A percentile compares a stretch with the other conserved stretches of the same genome.
Evolutionary conservation across 345 rosid genomes (phyloP).

Genomic region (Carallia brachiata): DNA sequence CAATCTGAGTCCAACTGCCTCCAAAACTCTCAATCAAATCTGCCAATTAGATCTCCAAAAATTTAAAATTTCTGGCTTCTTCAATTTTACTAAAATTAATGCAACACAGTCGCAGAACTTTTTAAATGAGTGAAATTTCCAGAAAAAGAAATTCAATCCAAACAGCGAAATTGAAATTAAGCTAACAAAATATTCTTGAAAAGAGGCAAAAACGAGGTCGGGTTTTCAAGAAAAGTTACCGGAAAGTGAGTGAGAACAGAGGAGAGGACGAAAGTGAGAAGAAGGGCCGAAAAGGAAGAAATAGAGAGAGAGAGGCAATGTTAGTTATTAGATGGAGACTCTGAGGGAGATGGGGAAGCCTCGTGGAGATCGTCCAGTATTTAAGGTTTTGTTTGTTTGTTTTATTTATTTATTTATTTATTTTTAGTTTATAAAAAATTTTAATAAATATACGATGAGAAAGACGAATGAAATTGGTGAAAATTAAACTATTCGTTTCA

Average conservation of each 20-base stretch:
- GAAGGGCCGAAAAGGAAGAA: not conserved
- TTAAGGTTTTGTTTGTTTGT: too few species aligned
- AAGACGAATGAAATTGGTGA: too few species aligned
- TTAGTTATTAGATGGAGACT: conserved; percentile 3
- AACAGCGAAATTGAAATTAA: not conserved
- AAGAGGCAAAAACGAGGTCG: not conserved
- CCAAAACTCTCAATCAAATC: conserved; percentile 22
- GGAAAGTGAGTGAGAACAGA: not conserved
- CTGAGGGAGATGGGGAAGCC: conserved; percentile 13
- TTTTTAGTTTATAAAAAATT: too few species aligned
- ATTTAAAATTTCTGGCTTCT: not conserved
- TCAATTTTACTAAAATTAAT: not conserved
- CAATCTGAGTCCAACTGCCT: conserved; percentile 3
- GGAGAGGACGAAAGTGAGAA: not conserved
- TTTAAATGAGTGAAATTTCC: not conserved
- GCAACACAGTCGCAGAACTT: not conserved
- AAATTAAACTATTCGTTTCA: too few species aligned
- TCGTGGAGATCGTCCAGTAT: conserved; percentile 32
- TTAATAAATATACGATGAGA: too few species aligned
- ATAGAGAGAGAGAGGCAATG: not conserved
- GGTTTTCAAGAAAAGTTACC: not conserved
- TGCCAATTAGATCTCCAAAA: conserved; percentile 19
- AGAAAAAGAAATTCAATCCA: not conserved
- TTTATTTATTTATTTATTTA: too few species aligned
- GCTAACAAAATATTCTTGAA: not conserved